Conservation (phyloP, 179 eudicot genomes). For the Dionaea muscipula region DNA sequence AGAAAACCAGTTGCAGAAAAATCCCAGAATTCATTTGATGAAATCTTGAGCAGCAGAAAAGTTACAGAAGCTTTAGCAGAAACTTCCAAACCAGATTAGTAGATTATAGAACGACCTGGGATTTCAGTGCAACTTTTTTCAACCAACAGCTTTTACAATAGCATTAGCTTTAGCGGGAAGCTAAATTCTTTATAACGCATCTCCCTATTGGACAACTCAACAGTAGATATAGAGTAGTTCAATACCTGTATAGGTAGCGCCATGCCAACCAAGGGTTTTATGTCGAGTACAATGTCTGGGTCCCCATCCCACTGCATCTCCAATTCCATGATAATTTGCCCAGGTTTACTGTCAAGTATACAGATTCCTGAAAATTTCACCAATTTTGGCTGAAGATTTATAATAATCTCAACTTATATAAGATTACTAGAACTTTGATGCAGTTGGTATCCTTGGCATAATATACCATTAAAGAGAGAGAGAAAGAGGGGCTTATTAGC, state of each 20-base stretch:
- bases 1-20: neutral
- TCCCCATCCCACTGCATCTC: constrained; percentile 95
- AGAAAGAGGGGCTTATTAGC: too few relatives aligned
- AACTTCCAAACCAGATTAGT: too few relatives aligned
- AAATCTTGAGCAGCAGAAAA: neutral
- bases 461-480: too few relatives aligned
- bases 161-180: neutral
- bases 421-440: too few relatives aligned
- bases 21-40: neutral
- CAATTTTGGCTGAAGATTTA: constrained; percentile 1
- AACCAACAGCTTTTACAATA: too few relatives aligned
- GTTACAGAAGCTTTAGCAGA: neutral
- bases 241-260: constrained; percentile 67
- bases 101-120: too few relatives aligned
- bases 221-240: neutral
- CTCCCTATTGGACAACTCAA: neutral
- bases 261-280: constrained; percentile 62
- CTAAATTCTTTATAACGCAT: neutral
- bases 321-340: constrained; percentile 62
- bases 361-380: constrained; percentile 40
- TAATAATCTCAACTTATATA: neutral
- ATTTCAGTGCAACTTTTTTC: too few relatives aligned
- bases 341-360: constrained; percentile 43
- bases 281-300: constrained; percentile 57
- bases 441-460: too few relatives aligned